Base-by-base conservation (phyloP, 2,329 filamentous ascomycete genomes). In the Xenoacremonium recifei region DNA sequence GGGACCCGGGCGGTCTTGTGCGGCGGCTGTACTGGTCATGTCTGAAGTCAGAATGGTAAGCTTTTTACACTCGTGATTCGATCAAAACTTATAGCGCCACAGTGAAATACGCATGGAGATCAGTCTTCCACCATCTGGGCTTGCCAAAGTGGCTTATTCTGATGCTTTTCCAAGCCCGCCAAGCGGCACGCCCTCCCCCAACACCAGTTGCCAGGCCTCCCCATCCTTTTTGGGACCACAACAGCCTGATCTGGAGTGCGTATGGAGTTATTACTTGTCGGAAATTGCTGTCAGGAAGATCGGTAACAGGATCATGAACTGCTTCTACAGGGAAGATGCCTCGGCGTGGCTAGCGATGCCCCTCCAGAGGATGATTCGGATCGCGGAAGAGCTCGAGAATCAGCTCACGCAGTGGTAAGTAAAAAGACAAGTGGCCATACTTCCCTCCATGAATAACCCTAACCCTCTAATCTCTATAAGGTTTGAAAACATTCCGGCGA, bases 261-360 rank as follows among this genome's bases (percentile, higher is more conserved):
- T 63, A 40, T 71, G 69, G 69, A 70, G 66, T 48, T 70, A 70
- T 47, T 72, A 71, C 39, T 57, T 69, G 6, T 67, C 69, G 2
- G 69, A 72, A 40, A 65, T 71, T 34, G 65, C 69, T 0, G 56
- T 67, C 5, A 54, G 69, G 3, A 60, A 69, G 4, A 67, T 72
- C 32, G 63, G 63, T 30, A 70, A 71, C 40, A 60, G 67, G 16
- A 63, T 70, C 16, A 50, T 69, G 34, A 67, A 58, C 21, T 50
- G 49, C 6, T 54, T 62, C 16, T 60, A 51, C 12, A 42, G 45
- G 2, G 46, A 53, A 17, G 48, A 49, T 4, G 25, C 33, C 9
- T 29, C 39, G 3, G 40, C 38, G 13, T 57, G 55, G 55, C 40
- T 54, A 5, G 45, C 52, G 6, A 45, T 52, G 3, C 7, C 31